Conservation (phyloP, 495 filamentous ascomycete genomes). For the Talaromyces thailandensis region DNA sequence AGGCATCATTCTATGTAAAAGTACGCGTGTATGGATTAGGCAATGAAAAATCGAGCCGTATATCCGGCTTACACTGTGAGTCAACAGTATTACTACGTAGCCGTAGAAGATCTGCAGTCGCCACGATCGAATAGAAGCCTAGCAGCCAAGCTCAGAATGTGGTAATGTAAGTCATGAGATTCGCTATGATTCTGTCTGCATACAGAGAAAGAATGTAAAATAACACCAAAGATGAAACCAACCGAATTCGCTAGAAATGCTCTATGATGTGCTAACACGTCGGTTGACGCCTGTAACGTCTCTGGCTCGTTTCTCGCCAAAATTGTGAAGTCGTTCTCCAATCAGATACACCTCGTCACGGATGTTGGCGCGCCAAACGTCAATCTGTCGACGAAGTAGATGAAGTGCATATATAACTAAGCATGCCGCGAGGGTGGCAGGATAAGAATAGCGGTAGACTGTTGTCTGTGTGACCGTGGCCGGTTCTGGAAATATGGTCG, state of each 20-base stretch:
- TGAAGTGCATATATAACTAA: conserved; percentile 31
- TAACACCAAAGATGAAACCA: not conserved
- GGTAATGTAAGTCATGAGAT: not conserved
- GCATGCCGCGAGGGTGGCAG: conserved; percentile 41
- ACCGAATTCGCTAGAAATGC: not conserved
- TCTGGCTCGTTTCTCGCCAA: conserved; percentile 51
- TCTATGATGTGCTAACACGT: conserved; percentile 29
- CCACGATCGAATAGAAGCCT: not conserved
- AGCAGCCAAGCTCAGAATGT: not conserved
- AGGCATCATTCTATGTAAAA: too few relatives aligned
- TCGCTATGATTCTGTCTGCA: not conserved
- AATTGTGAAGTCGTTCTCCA: conserved; percentile 89
- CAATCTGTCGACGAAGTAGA: conserved; percentile 43
- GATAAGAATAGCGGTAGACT: conserved; percentile 69
- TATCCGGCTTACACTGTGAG: not conserved
- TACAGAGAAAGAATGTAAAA: not conserved
- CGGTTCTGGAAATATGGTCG: conserved; percentile 29
- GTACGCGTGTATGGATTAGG: not conserved
- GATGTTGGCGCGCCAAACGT: conserved; percentile 73
- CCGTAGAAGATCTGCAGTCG: not conserved
- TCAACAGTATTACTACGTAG: not conserved
- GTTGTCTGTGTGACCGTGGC: conserved; percentile 38
- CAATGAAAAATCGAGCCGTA: not conserved
- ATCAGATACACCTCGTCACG: conserved; percentile 94
- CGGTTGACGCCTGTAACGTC: conserved; percentile 30